Base-by-base conservation (phyloP, 2,329 filamentous ascomycete species). In the Blumeriella jaapii region DNA sequence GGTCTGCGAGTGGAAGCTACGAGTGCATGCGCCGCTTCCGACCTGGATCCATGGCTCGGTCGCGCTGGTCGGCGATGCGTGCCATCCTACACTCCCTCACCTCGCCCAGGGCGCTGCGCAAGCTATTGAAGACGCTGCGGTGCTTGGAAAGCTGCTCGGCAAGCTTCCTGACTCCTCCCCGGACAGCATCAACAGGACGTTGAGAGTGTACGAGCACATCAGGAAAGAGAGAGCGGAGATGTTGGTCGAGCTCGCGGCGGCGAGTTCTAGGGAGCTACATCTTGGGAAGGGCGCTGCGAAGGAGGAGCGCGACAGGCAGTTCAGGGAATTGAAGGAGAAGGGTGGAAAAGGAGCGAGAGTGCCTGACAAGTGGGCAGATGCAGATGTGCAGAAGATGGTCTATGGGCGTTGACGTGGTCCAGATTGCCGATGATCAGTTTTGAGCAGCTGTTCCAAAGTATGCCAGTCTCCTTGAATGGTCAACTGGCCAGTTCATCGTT, bases 321-420 rank as follows among this genome's bases (percentile, higher is more conserved):
- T 76, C 53, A 66, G 64, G 26, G 60, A 67, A 34, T 61, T 69
- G 41, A 64, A 61, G 43, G 61, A 49, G 53, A 65, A 55, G 35
- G 51, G 30, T 50, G 56, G 24, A 44, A 59, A 27, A 13, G 25
- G 9, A 22, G 31, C 31, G 16, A 39, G 59, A 37, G 69, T 69
- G 40, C 74, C 74, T 2, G 76, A 81, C 58, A 80, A 78, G 60
- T 81, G 77, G 77, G 74, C 74, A 3, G 78, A 77, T 55, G 73
- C 74, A 7, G 75, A 80, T 49, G 72, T 80, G 26, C 76, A 81
- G 57, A 65, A 68, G 55, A 69, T 70, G 64, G 71, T 80, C 41
- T 80, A 80, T 55, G 67, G 68, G 8, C n/a, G 65, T 75, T 49
- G 74, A 80, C 55, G 76, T 73, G 50, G 63, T 71, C 31, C 57